Conservation (phyloP, 768 basidiomycete species). For the Porpolomopsis calyptriformis region DNA sequence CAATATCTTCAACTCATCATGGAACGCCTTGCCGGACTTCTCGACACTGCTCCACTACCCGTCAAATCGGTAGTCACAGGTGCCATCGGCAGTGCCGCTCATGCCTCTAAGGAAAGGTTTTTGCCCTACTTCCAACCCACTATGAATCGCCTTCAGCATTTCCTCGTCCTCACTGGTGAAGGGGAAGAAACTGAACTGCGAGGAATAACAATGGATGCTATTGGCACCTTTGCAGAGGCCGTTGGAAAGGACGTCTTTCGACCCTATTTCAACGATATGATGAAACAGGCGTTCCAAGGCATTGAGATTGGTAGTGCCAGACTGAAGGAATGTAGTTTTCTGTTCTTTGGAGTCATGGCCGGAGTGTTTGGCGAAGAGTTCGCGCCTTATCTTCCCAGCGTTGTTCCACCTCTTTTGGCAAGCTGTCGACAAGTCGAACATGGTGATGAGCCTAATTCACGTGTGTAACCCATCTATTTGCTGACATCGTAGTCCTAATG, state of each 20-base stretch:
- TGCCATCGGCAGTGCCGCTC: conserved; percentile 95
- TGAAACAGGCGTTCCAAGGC: conserved; percentile 89
- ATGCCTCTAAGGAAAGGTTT: conserved; percentile 87
- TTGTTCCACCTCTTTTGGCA: conserved; percentile 74
- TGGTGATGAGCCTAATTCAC: conserved; percentile 41
- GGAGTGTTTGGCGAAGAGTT: conserved; percentile 93
- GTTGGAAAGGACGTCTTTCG: conserved; percentile 90
- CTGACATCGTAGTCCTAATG: conserved; percentile 2
- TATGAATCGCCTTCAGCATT: conserved; percentile 80
- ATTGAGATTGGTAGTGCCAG: conserved; percentile 79
- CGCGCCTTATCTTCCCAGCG: conserved; percentile 71
- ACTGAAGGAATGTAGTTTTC: conserved; percentile 88
- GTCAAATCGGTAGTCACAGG: conserved; percentile 95
- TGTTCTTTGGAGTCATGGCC: conserved; percentile 99
- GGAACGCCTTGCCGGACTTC: conserved; percentile 80
- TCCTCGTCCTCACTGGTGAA: conserved; percentile 74
- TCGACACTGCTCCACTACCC: conserved; percentile 75
- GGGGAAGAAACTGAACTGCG: conserved; percentile 92
- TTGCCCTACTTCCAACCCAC: conserved; percentile 89
- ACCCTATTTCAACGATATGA: conserved; percentile 92
- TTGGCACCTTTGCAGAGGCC: conserved; percentile 95
- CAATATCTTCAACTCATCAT: conserved; percentile 90
- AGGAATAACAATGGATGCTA: conserved; percentile 97
- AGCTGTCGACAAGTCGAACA: conserved; percentile 81
- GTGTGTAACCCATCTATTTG: conserved; percentile 25